Percentiles rank a stretch among this genome's conserved stretches.
phyloP scores from a whole-genome alignment of 352 stramenopile genomes.

The Phytophthora foliorum region DNA sequence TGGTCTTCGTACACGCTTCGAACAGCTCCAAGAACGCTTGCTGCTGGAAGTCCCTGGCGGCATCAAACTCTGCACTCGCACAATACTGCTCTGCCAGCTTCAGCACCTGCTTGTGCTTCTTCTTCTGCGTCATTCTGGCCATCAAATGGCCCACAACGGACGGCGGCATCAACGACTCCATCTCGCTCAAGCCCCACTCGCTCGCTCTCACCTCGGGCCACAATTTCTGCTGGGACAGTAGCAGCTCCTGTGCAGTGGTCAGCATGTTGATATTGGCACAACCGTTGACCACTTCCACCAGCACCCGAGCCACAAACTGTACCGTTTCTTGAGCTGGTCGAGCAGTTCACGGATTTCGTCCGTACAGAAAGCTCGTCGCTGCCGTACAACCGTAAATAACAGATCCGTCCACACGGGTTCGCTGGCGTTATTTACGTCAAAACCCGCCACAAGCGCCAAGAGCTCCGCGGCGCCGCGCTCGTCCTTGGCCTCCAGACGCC shows the following conservation, averaged over 20 bases:
- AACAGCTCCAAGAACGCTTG: conserved; percentile 76
- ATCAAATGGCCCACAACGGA: conserved; percentile 65
- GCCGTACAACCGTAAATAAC: conserved; percentile 77
- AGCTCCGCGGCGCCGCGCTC: conserved; percentile 55
- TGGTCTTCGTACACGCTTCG: conserved; percentile 26
- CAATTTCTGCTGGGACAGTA: conserved; percentile 57
- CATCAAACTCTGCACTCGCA: conserved; percentile 34
- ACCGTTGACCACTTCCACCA: conserved; percentile 69
- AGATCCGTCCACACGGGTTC: conserved; percentile 75
- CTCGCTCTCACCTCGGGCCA: conserved; percentile 22
- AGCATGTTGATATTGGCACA: conserved; percentile 78
- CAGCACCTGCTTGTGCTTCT: conserved; percentile 45
- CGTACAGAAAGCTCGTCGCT: conserved; percentile 39
- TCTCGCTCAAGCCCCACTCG: conserved; percentile 2
- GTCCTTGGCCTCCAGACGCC: conserved; percentile 58
- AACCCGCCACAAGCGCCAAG: conserved; percentile 57
- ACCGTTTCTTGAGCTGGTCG: conserved; percentile 39
- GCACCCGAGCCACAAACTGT: conserved; percentile 56
- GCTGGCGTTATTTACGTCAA: conserved; percentile 58
- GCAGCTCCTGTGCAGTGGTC: conserved; percentile 49
- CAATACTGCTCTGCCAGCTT: conserved; percentile 53
- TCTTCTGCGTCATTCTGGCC: conserved; percentile 50
- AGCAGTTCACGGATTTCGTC: conserved; percentile 52
- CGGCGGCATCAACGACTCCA: conserved; percentile 47
- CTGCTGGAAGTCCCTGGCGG: conserved; percentile 57